These are phyloP conservation scores for Avena atlantica DNA, from an alignment of 176 grass and related monocot genomes.

Conservation along the genomic window DNA sequence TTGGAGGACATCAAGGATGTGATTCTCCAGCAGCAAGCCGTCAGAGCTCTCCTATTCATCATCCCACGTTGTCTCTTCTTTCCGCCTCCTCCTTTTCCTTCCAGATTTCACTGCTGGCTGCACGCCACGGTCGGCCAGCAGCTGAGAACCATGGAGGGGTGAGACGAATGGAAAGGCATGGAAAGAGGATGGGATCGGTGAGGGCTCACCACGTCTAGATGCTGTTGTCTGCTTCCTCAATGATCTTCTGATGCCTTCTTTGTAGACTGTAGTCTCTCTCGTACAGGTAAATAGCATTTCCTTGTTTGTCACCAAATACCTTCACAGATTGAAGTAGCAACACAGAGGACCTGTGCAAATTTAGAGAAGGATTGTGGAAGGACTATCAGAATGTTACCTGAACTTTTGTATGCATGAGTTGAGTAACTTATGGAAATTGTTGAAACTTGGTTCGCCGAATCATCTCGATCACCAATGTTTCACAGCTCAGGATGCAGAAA, in stretches of 20 bases:
- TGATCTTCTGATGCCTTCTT: constrained; percentile 92
- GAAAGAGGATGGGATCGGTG: neutral
- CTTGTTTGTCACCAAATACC: constrained; percentile 88
- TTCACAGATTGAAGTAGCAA: constrained; percentile 37
- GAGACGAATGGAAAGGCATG: neutral
- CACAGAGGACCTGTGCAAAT: neutral
- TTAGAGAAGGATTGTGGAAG: neutral
- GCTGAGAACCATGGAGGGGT: neutral
- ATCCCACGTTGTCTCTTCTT: too few species aligned
- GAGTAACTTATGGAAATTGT: too few species aligned
- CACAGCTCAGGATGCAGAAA: neutral
- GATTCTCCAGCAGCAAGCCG: neutral
- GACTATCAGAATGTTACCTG: constrained; percentile 57
- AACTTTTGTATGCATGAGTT: constrained; percentile 75
- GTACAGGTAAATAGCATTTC: constrained; percentile 86
- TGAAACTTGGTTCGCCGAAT: too few species aligned
- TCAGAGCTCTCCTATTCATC: neutral
- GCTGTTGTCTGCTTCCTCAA: constrained; percentile 67
- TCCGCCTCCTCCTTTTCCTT: too few species aligned
- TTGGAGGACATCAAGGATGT: neutral
- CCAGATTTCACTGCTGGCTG: too few species aligned
- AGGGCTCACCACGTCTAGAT: too few species aligned
- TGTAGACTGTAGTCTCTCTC: constrained; percentile 95
- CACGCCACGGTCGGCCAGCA: neutral
- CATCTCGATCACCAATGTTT: neutral